Evolutionary conservation across 306 rosid species (phyloP), one percentile per base, ranked within the genome.

Genomic region (Gastrolobium bilobum): DNA sequence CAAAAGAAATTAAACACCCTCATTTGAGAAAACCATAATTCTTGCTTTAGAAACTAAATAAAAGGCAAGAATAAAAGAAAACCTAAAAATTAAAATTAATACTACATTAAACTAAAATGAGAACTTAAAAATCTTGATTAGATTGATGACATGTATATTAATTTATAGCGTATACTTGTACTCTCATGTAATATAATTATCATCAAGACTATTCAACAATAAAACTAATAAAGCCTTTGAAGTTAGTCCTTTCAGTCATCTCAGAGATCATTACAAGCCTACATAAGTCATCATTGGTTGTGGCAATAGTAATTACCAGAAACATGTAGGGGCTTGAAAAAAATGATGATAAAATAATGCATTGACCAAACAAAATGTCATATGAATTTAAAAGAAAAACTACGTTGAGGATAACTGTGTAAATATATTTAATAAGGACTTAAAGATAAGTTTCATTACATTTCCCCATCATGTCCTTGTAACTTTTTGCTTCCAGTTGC

Each of bases 241-340:
- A 52, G 86, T 50, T 11, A 67, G 54, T 47, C 11, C 73, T 81
- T 66, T 33, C 79, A 57, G 10, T 78, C 83, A 83, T 83, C 50
- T 73, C 10, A 30, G 10, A n/a, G 14, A 72, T 83, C 83, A 66
- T 48, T 72, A 67, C 86, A 83, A 83, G 83, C 86, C 81, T 78
- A 83, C 73, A 68, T 7, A 29, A 71, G 71, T 37, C 80, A 78
- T 83, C 86, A 73, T 57, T 10, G 83, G 86, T 76, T 56, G 7
- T 37, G 29, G 31, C 6, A 34, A 34, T n/a, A n/a, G n/a, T 26
- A 38, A 10, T 34, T 31, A 46, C 39, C 15, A 7, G 15, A 53
- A 37, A n/a, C 37, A 44, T 1, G 3, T 3, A 10, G 46, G 7
- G 31, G 26, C 11, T 0, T 20, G 7, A n/a, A 14, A 15, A 60